Base-by-base conservation (phyloP, 345 rosid genomes). In the Noccaea caerulescens region DNA sequence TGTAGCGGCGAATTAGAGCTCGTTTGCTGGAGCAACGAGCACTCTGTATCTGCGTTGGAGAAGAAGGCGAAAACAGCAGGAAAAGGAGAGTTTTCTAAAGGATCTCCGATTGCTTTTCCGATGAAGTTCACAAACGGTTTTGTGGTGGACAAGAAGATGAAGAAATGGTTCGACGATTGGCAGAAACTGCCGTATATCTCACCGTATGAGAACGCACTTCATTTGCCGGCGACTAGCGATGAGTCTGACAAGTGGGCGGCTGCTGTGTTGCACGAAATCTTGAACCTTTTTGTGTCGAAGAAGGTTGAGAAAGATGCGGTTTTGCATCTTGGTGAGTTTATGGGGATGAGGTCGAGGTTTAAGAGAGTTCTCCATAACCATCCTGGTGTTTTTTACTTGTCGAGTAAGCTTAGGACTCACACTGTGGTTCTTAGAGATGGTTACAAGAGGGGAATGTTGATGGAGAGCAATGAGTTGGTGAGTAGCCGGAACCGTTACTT, bases 241-340 rank as follows among this genome's bases (percentile, higher is more conserved):
- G 96, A 91, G 77, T 86, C 92, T 5, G 99, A 91, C 47, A 88
- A 85, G 76, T 94, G 95, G 95, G 82, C 79, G 0, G 89, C 77
- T 46, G 85, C 86, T 2, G 80, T 94, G 34, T 77, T 91, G 79
- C 97, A 91, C 20, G 97, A 94, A 72, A 41, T 91, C n/a, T 72
- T 94, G 72, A 79, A 82, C 72, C 95, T 89, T 23, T 91, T 85
- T 62, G 87, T 88, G 59, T 76, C 90, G 5, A 89, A 84, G 87
- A 94, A 89, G 68, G 86, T 53, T 4, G 96, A 84, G 75, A 89
- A 70, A 80, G 91, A 88, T 39, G 72, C 50, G 12, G 46, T 91
- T 74, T 73, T 94, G 75, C 69, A 45, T 67, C 34, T 88, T 0
- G 99, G 93, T 57, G 87, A 94, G 81, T 80, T 79, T 78, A 69